phyloP scores from a whole-genome alignment of 2,329 filamentous ascomycete species.

The Hypocrella siamensis region DNA sequence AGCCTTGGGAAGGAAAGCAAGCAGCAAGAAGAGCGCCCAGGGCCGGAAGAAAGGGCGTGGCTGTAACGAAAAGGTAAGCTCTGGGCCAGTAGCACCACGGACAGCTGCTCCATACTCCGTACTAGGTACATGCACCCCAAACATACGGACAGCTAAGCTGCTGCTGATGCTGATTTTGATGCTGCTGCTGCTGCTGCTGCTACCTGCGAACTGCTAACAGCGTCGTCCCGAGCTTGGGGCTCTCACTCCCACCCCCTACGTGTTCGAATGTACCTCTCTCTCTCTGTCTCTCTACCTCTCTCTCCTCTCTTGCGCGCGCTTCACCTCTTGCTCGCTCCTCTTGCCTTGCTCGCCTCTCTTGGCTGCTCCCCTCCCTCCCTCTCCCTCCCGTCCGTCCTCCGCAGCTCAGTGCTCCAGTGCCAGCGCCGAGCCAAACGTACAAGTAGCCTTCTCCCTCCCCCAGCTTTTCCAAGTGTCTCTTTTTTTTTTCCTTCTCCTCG shows the following conservation, averaged over 20 bases:
- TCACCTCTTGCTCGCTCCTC: constrained; percentile 1
- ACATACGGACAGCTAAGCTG: neutral
- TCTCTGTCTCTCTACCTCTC: constrained; percentile 1
- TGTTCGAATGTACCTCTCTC: constrained; percentile 1
- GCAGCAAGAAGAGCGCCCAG: too few species aligned
- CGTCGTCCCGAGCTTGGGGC: neutral
- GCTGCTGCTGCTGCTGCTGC: neutral
- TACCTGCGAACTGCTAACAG: neutral
- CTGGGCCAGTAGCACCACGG: neutral
- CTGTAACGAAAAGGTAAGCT: neutral
- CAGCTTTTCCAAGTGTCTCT: constrained; percentile 1
- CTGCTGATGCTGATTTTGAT: neutral
- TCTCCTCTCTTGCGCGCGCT: neutral
- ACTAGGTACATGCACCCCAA: too few species aligned
- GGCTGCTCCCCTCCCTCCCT: constrained; percentile 1
- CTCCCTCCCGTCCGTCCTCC: constrained; percentile 1
- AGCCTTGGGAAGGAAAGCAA: too few species aligned
- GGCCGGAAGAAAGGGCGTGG: neutral
- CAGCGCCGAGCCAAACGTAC: constrained; percentile 4
- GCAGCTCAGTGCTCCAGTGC: constrained; percentile 1
- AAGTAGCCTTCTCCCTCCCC: constrained; percentile 5
- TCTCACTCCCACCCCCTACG: constrained; percentile 1
- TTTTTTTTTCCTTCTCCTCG: neutral
- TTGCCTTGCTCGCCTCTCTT: neutral
- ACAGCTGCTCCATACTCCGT: neutral